Percentiles rank a stretch among this genome's conserved stretches.
Evolutionary conservation across 202 grass and related monocot genomes (phyloP).

Genomic region (Carex arenaria): DNA sequence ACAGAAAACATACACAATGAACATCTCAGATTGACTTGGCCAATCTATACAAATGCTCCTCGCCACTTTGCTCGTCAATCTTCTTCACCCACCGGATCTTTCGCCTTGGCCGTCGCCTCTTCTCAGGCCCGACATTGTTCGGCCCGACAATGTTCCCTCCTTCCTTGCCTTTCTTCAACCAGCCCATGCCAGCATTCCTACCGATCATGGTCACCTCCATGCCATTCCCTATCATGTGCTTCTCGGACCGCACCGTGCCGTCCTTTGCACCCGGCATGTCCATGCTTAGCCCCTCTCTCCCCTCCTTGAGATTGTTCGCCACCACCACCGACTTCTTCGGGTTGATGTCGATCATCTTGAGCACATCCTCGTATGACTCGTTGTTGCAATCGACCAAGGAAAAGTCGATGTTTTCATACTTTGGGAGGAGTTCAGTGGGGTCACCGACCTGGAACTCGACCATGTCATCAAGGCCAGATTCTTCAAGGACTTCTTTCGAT

Average conservation of each 20-base stretch:
- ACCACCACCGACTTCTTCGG: constrained; percentile 27
- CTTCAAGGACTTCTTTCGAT: constrained; percentile 33
- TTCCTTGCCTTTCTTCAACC: background rate
- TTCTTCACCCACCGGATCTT: constrained; percentile 38
- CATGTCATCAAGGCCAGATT: constrained; percentile 30
- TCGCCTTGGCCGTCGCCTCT: background rate
- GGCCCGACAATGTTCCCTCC: background rate
- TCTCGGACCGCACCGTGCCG: constrained; percentile 18
- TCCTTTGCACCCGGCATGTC: background rate
- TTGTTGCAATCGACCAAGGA: constrained; percentile 34
- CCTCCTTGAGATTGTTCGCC: constrained; percentile 27
- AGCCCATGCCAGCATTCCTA: constrained; percentile 12
- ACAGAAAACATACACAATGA: background rate
- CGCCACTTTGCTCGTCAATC: constrained; percentile 35
- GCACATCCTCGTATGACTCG: constrained; percentile 22
- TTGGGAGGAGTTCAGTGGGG: constrained; percentile 27
- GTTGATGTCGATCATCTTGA: constrained; percentile 33
- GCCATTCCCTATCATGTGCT: constrained; percentile 33
- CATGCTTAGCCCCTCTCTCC: constrained; percentile 22
- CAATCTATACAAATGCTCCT: constrained; percentile 40
- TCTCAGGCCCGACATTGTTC: background rate
- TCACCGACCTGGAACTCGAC: constrained; percentile 39
- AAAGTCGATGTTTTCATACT: constrained; percentile 42
- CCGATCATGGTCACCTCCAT: constrained; percentile 46
- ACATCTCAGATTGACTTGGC: constrained; percentile 19